Conservation (phyloP, 768 basidiomycete species). For the Tricholomella constricta region DNA sequence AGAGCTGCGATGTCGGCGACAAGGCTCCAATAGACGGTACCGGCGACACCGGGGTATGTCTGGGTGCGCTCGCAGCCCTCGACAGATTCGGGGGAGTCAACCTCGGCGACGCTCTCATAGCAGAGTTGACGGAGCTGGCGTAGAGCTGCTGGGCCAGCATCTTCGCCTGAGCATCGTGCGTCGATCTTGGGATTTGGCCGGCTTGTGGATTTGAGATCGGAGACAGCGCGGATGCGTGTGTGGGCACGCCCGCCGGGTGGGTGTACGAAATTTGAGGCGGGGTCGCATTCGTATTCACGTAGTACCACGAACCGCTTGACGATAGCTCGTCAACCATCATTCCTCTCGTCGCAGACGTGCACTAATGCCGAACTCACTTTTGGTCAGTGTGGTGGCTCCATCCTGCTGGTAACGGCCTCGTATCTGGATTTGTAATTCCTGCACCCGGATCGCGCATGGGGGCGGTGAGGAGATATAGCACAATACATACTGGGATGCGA, state of each 20-base stretch:
- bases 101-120: constrained; percentile 7
- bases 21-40: not conserved
- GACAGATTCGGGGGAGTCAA: constrained; percentile 16
- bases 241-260: constrained; percentile 30
- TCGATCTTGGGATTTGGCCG: constrained; percentile 1
- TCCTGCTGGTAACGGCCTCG: constrained; percentile 13
- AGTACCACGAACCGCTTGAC: constrained; percentile 29
- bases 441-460: too few species aligned
- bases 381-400: constrained; percentile 16
- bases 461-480: too few species aligned
- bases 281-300: constrained; percentile 30
- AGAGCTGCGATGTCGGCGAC: constrained; percentile 6
- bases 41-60: not conserved
- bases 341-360: not conserved
- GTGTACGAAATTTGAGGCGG: constrained; percentile 37
- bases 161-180: constrained; percentile 5
- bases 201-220: too few species aligned
- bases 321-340: not conserved
- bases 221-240: constrained; percentile 17
- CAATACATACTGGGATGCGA: too few species aligned
- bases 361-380: constrained; percentile 5
- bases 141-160: constrained; percentile 47
- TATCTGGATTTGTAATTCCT: constrained; percentile 7
- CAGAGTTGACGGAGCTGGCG: constrained; percentile 34
- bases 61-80: not conserved